A percentile compares a stretch with the other conserved stretches of the same genome.
Evolutionary conservation across 140 eudicot genomes (phyloP).

Genomic region (Oenanthe javanica): DNA sequence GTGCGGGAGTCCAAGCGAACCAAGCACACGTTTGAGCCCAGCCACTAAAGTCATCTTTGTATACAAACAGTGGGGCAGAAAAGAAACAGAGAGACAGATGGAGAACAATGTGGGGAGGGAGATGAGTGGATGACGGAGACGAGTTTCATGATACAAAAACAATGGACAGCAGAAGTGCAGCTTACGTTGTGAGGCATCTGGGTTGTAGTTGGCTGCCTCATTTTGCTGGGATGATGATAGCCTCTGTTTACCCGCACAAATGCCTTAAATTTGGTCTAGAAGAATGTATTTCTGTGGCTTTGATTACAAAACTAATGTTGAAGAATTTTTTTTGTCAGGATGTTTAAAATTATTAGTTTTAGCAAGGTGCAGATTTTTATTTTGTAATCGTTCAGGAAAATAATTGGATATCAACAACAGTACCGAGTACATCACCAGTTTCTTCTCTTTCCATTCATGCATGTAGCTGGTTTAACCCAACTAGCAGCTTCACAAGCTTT

Average conservation of each 20-base stretch:
- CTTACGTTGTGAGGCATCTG: neutral
- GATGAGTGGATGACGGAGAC: neutral
- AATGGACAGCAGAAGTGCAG: too few relatives aligned
- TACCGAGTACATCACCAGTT: neutral
- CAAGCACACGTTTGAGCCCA: too few relatives aligned
- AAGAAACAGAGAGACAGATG: neutral
- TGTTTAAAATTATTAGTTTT: neutral
- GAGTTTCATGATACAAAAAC: neutral
- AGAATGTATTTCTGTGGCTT: neutral
- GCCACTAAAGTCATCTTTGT: too few relatives aligned
- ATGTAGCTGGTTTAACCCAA: neutral
- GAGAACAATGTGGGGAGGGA: neutral
- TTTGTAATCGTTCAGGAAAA: neutral
- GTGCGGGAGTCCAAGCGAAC: too few relatives aligned
- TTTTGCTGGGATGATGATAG: neutral
- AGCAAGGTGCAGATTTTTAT: neutral
- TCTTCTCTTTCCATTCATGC: neutral
- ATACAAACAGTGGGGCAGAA: too few relatives aligned
- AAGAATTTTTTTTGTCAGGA: neutral
- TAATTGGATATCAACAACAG: neutral
- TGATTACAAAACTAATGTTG: neutral
- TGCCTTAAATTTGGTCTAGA: neutral
- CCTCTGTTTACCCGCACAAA: neutral
- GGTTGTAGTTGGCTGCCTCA: neutral
- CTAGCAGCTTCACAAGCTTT: neutral